These are phyloP conservation scores for Entomortierella chlamydospora DNA, from an alignment of 192 early-diverging fungal genomes.

Conservation along the genomic window DNA sequence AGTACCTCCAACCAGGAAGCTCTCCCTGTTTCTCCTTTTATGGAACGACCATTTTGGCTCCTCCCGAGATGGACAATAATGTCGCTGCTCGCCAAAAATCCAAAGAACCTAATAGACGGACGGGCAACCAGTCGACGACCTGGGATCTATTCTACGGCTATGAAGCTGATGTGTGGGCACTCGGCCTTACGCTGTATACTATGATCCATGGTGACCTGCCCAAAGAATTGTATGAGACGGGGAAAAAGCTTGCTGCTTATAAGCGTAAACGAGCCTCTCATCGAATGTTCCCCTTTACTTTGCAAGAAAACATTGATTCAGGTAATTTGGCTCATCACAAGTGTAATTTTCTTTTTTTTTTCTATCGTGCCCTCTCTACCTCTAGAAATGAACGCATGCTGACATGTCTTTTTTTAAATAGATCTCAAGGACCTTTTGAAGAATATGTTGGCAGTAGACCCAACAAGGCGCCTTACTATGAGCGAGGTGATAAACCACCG, in stretches of 20 bases:
- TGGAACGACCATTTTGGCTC: slow-evolving; percentile 28
- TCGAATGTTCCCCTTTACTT: slow-evolving; percentile 32
- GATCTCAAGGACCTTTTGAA: slow-evolving; percentile 39
- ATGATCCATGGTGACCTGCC: slow-evolving; percentile 44
- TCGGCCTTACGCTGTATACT: slow-evolving; percentile 27
- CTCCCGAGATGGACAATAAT: slow-evolving; percentile 38
- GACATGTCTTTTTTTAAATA: slow-evolving; percentile 7
- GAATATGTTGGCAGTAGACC: slow-evolving; percentile 45
- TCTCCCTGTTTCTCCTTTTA: slow-evolving; percentile 29
- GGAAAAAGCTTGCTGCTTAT: slow-evolving; percentile 26
- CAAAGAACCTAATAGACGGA: slow-evolving; percentile 1
- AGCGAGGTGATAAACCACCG: slow-evolving; percentile 35
- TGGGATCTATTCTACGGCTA: slow-evolving; percentile 37
- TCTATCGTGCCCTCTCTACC: background rate
- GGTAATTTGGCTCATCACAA: slow-evolving; percentile 9
- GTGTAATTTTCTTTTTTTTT: background rate
- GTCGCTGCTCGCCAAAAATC: slow-evolving; percentile 23
- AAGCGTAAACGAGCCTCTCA: slow-evolving; percentile 29
- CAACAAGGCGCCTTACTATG: slow-evolving; percentile 33
- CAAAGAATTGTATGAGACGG: slow-evolving; percentile 37
- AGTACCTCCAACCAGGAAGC: slow-evolving; percentile 20
- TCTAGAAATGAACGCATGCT: background rate
- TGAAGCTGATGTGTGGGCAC: slow-evolving; percentile 41
- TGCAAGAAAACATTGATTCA: slow-evolving; percentile 30
- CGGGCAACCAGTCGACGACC: slow-evolving; percentile 11